Evolutionary conservation across 2,329 filamentous ascomycete species (phyloP).

Genomic region (Cladosporium sp.): DNA sequence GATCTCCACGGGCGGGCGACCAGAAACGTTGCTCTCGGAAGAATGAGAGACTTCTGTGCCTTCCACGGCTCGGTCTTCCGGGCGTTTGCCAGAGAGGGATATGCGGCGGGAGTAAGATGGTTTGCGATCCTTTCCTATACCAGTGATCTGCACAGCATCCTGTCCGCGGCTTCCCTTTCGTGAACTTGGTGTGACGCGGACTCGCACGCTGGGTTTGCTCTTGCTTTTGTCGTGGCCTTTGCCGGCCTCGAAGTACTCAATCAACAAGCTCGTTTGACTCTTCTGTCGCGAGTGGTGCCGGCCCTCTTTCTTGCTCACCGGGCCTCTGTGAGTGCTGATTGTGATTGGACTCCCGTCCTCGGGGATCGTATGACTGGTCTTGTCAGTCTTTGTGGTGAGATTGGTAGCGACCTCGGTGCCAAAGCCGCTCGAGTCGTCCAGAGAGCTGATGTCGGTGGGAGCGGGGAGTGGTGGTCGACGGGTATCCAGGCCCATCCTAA

Average conservation of each 20-base stretch:
- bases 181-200: conserved; percentile 71
- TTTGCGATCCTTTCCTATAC: conserved; percentile 68
- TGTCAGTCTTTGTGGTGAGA: conserved; percentile 62
- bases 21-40: conserved; percentile 72
- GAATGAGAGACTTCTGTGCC: conserved; percentile 60
- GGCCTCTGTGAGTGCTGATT: conserved; percentile 70
- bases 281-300: conserved; percentile 50
- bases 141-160: conserved; percentile 83
- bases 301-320: conserved; percentile 36
- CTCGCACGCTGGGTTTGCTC: conserved; percentile 75
- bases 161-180: conserved; percentile 50
- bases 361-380: conserved; percentile 72
- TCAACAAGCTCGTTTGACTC: conserved; percentile 85
- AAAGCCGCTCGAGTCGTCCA: conserved; percentile 47
- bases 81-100: conserved; percentile 50
- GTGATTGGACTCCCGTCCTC: conserved; percentile 89
- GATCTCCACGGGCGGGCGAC: conserved; percentile 72
- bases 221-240: conserved; percentile 58
- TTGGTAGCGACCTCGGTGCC: conserved; percentile 58
- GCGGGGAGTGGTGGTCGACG: conserved; percentile 62
- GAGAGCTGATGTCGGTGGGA: conserved; percentile 66
- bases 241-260: conserved; percentile 88
- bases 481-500: conserved; percentile 40
- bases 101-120: conserved; percentile 65
- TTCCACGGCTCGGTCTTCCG: conserved; percentile 29